Conservation (phyloP, 306 rosid species). For the Clitoria ternatea region DNA sequence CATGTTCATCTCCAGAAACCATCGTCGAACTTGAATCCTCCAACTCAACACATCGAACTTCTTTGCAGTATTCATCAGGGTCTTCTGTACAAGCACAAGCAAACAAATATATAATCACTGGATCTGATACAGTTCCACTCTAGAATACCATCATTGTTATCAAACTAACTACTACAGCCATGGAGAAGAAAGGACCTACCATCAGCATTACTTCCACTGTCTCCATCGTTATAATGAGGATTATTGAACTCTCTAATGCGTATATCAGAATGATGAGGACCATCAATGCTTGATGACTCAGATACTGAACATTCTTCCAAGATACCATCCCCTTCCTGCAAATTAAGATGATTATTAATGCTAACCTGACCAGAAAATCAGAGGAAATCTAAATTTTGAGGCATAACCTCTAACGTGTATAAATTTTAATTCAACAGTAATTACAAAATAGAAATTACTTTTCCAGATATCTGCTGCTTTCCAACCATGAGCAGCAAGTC, state of each 20-base stretch:
- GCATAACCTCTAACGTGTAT: conserved; percentile 6
- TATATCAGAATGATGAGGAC: conserved; percentile 32
- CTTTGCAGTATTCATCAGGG: conserved; percentile 76
- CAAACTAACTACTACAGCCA: conserved; percentile 15
- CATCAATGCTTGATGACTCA: conserved; percentile 59
- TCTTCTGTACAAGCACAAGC: conserved; percentile 36
- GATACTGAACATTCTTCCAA: conserved; percentile 74
- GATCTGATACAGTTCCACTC: neutral
- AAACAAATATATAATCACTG: neutral
- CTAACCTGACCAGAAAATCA: conserved; percentile 33
- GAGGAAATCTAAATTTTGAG: conserved; percentile 12
- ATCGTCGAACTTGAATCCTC: conserved; percentile 30
- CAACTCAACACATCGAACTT: conserved; percentile 66
- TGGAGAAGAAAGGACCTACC: conserved; percentile 37
- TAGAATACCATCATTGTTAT: conserved; percentile 19
- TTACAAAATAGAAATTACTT: conserved; percentile 39
- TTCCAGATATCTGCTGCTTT: conserved; percentile 55
- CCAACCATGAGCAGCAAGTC: conserved; percentile 70
- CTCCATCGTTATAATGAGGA: conserved; percentile 56
- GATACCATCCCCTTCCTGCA: conserved; percentile 41
- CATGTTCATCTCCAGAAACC: conserved; percentile 37
- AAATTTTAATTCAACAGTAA: conserved; percentile 11
- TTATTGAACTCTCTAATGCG: conserved; percentile 51
- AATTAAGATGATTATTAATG: conserved; percentile 34
- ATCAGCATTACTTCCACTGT: conserved; percentile 39